phyloP scores from a whole-genome alignment of 495 filamentous ascomycete species.

The Beverwykella pulmonaria region DNA sequence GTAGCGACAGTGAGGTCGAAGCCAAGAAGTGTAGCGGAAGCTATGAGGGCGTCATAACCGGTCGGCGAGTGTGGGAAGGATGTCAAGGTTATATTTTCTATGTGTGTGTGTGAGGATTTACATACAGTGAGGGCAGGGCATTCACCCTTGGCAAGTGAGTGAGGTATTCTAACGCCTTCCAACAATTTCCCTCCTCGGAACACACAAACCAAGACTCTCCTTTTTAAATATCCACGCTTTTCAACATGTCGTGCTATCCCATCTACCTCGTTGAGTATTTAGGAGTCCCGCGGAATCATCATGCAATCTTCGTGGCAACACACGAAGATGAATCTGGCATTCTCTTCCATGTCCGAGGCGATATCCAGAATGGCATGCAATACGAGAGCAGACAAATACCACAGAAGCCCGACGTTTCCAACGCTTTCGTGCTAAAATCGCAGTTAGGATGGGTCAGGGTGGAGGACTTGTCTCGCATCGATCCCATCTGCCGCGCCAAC shows the following conservation, averaged over 20 bases:
- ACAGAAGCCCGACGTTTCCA: conserved; percentile 2
- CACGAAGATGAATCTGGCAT: conserved; percentile 1
- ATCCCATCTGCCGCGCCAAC: conserved; percentile 7
- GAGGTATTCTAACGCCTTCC: too few species aligned
- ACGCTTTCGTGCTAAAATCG: neutral
- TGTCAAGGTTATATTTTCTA: too few species aligned
- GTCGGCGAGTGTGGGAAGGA: too few species aligned
- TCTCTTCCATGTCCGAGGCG: conserved; percentile 27
- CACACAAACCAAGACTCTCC: too few species aligned
- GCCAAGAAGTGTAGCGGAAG: too few species aligned
- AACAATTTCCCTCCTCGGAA: too few species aligned
- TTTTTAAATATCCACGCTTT: too few species aligned
- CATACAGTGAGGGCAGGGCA: too few species aligned
- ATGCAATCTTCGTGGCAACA: conserved; percentile 28
- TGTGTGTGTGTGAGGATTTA: too few species aligned
- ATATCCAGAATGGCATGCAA: conserved; percentile 18
- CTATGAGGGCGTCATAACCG: too few species aligned
- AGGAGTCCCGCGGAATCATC: conserved; percentile 12
- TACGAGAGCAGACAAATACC: conserved; percentile 19
- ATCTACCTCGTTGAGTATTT: conserved; percentile 10
- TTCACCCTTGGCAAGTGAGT: too few species aligned
- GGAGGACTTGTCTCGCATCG: conserved; percentile 12
- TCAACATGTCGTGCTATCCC: conserved; percentile 17
- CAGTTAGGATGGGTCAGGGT: conserved; percentile 20
- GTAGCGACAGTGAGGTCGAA: too few species aligned